Evolutionary conservation across 2,329 filamentous ascomycete genomes (phyloP).

Genomic region (Ophiostoma novo-ulmi): DNA sequence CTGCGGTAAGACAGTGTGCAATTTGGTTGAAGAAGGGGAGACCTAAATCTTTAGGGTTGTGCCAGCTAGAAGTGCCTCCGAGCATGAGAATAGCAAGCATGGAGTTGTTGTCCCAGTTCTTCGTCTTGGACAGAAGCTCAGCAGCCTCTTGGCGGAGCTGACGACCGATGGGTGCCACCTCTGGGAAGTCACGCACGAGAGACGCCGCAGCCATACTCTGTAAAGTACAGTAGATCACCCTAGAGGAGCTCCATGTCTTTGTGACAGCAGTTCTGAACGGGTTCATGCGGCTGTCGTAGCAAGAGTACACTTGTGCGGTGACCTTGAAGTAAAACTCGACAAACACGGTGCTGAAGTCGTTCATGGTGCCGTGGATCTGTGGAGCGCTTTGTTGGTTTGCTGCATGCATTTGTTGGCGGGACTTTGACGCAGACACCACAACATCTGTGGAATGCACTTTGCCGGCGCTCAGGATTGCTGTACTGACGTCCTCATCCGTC

Average conservation of each 20-base stretch:
- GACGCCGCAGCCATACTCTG: conserved; percentile 56
- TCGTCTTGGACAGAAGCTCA: conserved; percentile 45
- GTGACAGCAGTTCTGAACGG: conserved; percentile 50
- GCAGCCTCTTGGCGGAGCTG: conserved; percentile 51
- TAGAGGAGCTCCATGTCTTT: conserved; percentile 37
- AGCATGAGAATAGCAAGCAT: conserved; percentile 50
- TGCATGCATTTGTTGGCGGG: not conserved
- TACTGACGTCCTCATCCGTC: not conserved
- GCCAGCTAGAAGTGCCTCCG: conserved; percentile 51
- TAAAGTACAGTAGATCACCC: conserved; percentile 50
- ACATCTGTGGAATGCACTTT: not conserved
- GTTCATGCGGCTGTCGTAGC: conserved; percentile 52
- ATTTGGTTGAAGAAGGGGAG: conserved; percentile 48
- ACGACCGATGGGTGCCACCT: conserved; percentile 46
- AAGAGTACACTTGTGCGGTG: conserved; percentile 51
- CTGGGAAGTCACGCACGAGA: conserved; percentile 49
- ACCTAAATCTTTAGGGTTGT: conserved; percentile 48
- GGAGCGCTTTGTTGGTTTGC: not conserved
- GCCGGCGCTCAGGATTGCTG: not conserved
- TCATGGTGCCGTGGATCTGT: conserved; percentile 35
- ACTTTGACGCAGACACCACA: not conserved
- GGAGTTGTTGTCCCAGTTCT: conserved; percentile 43
- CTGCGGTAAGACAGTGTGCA: conserved; percentile 36
- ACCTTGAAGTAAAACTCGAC: conserved; percentile 58
- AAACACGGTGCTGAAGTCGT: conserved; percentile 46